A percentile compares a stretch with the other conserved stretches of the same genome.
Evolutionary conservation across 352 stramenopile genomes (phyloP).

Genomic region (Globisporangium radiosum): DNA sequence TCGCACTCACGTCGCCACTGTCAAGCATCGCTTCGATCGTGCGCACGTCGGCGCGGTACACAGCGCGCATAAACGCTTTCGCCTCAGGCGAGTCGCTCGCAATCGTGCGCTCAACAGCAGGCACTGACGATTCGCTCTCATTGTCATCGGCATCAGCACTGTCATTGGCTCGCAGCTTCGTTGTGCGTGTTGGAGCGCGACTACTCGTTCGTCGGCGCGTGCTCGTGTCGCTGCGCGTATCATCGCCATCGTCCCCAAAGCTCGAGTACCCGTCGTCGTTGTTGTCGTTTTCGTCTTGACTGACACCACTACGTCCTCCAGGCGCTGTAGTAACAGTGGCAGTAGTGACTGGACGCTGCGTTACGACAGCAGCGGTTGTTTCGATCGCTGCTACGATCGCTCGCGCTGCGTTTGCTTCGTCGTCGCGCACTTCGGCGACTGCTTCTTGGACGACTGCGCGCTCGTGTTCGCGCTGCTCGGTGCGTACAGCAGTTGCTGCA

Average conservation of each 20-base stretch:
- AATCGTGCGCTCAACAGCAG: slow-evolving; percentile 27
- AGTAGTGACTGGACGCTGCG: neutral
- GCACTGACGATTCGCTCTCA: no score
- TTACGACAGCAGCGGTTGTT: neutral
- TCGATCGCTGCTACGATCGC: slow-evolving; percentile 15
- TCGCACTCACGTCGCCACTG: slow-evolving; percentile 31
- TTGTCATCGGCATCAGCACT: slow-evolving; percentile 15
- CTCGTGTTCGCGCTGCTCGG: slow-evolving; percentile 21
- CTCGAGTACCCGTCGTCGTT: slow-evolving; percentile 45
- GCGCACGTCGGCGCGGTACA: slow-evolving; percentile 50
- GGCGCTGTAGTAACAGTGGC: neutral
- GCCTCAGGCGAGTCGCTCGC: slow-evolving; percentile 39
- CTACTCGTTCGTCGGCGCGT: neutral
- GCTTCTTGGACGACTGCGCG: slow-evolving; percentile 18
- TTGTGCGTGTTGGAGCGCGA: no score
- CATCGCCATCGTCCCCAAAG: slow-evolving; percentile 40
- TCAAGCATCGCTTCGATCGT: slow-evolving; percentile 50
- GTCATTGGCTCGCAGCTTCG: slow-evolving; percentile 7
- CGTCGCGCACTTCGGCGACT: slow-evolving; percentile 15
- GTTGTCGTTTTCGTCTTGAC: slow-evolving; percentile 15
- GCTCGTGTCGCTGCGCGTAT: neutral
- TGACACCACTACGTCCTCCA: neutral
- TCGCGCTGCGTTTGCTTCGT: slow-evolving; percentile 24
- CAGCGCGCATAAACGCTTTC: slow-evolving; percentile 57
- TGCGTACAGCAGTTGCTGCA: slow-evolving; percentile 33